These are phyloP conservation scores for Eucalyptus erythrocorys DNA, from an alignment of 345 rosid species.

Conservation along the genomic window DNA sequence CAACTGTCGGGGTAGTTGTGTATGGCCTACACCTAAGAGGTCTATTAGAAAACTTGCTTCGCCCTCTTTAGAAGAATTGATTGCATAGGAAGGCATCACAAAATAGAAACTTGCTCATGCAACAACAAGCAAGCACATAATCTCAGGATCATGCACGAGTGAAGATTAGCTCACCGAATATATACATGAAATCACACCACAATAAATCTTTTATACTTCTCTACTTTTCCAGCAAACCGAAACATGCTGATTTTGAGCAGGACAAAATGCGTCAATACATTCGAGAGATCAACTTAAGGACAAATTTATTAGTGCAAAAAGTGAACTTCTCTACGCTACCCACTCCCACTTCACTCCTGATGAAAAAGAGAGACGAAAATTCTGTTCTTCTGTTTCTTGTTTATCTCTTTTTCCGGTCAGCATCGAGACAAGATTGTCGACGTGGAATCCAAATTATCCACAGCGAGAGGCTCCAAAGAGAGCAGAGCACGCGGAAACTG, in stretches of 20 bases:
- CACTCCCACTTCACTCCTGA: not conserved
- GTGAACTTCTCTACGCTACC: accelerated
- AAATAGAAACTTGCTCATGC: not conserved
- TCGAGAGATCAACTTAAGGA: not conserved
- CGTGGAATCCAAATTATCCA: not conserved
- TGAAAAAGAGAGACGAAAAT: not conserved
- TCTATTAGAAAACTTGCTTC: not conserved
- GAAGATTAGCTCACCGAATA: not conserved
- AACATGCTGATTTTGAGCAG: accelerated
- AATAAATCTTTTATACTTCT: not conserved
- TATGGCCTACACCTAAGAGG: not conserved
- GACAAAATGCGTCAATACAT: not conserved
- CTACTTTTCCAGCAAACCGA: not conserved
- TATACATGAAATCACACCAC: not conserved
- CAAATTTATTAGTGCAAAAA: not conserved
- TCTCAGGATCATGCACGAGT: not conserved
- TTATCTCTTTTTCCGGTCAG: not conserved
- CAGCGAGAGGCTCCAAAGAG: not conserved
- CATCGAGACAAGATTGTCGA: not conserved
- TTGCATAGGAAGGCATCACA: not conserved
- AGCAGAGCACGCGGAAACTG: not conserved
- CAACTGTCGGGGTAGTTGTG: not conserved
- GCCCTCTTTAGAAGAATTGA: not conserved
- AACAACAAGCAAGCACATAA: not conserved
- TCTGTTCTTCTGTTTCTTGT: no score